phyloP scores from a whole-genome alignment of 176 grass and related monocot genomes.

The Ampelocalamus luodianensis region DNA sequence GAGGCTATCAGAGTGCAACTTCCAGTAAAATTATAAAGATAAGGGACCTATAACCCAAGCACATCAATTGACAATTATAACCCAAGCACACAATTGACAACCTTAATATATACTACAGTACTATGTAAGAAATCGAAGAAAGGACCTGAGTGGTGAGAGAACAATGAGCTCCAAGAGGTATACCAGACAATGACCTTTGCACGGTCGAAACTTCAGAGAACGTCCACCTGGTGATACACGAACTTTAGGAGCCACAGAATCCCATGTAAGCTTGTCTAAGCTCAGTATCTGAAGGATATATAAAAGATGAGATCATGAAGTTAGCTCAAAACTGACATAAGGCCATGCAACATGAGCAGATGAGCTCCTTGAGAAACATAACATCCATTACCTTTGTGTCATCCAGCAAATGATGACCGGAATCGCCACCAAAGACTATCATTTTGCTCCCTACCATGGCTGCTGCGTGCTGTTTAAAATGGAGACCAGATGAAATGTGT shows the following conservation, averaged over 20 bases:
- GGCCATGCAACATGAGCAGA: conserved; percentile 3
- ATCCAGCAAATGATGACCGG: conserved; percentile 73
- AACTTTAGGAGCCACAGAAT: conserved; percentile 66
- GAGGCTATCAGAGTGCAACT: background rate
- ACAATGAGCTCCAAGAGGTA: conserved; percentile 51
- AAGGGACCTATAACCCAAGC: background rate
- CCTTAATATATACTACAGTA: conserved; percentile 3
- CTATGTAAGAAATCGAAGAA: background rate
- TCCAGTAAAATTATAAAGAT: conserved; percentile 34
- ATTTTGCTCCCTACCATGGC: conserved; percentile 94
- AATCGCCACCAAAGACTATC: conserved; percentile 88
- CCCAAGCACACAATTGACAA: background rate
- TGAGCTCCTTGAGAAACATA: conserved; percentile 12
- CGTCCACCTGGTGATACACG: conserved; percentile 54
- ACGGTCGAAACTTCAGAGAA: conserved; percentile 70
- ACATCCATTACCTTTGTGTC: conserved; percentile 74
- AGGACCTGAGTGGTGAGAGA: background rate
- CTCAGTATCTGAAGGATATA: conserved; percentile 77
- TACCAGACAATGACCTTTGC: conserved; percentile 97
- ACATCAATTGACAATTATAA: background rate
- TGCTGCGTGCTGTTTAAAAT: conserved; percentile 83
- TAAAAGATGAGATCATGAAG: conserved; percentile 40
- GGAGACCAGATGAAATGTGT: conserved; percentile 21
- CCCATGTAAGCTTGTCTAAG: conserved; percentile 89
- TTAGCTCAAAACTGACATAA: conserved; percentile 26